Base-by-base conservation (phyloP, 306 rosid species). In the Alnus rubra region DNA sequence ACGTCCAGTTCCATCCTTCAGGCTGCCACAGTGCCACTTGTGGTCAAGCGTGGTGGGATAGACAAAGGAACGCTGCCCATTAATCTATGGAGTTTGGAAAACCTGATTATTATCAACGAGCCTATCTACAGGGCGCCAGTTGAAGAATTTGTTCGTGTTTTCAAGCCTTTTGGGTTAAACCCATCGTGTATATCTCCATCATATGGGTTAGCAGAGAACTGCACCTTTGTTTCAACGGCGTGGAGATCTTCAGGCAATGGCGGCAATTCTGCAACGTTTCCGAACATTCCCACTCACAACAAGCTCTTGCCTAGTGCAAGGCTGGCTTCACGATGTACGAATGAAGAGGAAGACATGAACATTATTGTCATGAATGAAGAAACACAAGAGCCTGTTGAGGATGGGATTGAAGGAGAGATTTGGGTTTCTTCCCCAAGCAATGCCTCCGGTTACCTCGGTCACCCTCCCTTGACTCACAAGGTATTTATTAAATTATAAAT, bases 341-440 rank as follows among this genome's bases (percentile, higher is more conserved):
- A 74, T 30, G 82, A 80, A 33, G 54, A 37, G 2, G 90, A 80
- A 78, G 98, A 90, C 83, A 79, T 90, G 80, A 86, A 87, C 9
- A 88, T 94, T 18, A 42, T 88, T 19, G 87, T 94, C 7, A 93
- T 94, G 1, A 78, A 90, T 11, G 94, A 85, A 58, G 89, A 89
- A 76, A 92, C 96, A 0, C 30, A 39, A 33, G 97, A 92, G 72
- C 85, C 87, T 0, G 94, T 78, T 18, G 92, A 88, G 49, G 96
- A 92, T 30, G 97, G 90, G 30, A 74, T 76, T 18, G 98, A 94
- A 84, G 98, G 96, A 48, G 98, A 94, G 72, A 90, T 94, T 74
- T 88, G 96, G 92, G 90, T 94, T 71, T 88, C 92, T 1, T 94
- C 98, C 0, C 91, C 94, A 0, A 94, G 98, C 82, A 94, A 94